phyloP scores from a whole-genome alignment of 306 rosid genomes.

The Luffa acutangula region DNA sequence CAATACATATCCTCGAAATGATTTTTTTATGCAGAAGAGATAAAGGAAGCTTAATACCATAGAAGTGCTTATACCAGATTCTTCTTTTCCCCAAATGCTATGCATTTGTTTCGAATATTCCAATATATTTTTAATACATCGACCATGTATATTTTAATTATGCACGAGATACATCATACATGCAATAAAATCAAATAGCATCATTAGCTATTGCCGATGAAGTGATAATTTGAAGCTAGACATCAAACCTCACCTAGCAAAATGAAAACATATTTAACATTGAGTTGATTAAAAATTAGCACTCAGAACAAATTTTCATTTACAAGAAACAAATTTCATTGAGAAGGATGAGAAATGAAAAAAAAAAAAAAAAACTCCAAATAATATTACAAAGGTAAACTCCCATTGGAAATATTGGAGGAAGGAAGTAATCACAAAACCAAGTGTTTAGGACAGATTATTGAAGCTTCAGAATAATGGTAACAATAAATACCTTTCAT shows the following conservation, averaged over 20 bases:
- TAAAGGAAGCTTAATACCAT: not conserved
- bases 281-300: not conserved
- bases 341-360: no score
- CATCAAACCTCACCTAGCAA: not conserved
- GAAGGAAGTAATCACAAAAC: no score
- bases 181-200: not conserved
- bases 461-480: not conserved
- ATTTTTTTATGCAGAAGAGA: not conserved
- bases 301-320: not conserved
- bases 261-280: not conserved
- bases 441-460: not conserved
- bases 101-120: not conserved
- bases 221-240: conserved; percentile 1
- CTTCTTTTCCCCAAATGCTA: not conserved
- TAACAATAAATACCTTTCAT: no score
- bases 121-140: not conserved
- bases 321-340: no score
- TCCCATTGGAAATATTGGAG: no score
- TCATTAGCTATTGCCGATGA: no score
- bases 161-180: not conserved
- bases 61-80: not conserved
- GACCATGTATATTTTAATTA: not conserved
- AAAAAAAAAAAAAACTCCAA: no score
- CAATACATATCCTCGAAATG: not conserved
- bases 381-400: no score